Percentiles rank a stretch among this genome's conserved stretches.
Conservation (phyloP, 495 filamentous ascomycete genomes). For the Podospora pseudocomata region DNA sequence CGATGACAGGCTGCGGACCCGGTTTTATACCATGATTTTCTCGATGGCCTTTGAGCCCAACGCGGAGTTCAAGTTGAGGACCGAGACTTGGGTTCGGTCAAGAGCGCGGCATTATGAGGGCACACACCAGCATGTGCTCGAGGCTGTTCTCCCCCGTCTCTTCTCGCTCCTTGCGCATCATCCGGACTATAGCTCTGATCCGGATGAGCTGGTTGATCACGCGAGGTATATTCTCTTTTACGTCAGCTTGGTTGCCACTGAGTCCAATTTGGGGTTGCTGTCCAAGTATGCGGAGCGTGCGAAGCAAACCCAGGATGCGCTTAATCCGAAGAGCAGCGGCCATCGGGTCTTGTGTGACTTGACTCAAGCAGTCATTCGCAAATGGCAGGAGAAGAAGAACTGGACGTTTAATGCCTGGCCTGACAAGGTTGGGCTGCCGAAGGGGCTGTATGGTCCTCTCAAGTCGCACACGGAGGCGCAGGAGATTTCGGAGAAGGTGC, state of each 20-base stretch:
- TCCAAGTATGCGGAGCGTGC: slow-evolving; percentile 89
- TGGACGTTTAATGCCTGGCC: slow-evolving; percentile 79
- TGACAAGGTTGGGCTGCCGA: slow-evolving; percentile 74
- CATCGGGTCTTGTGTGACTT: slow-evolving; percentile 89
- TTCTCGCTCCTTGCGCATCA: slow-evolving; percentile 90
- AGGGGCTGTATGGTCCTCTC: slow-evolving; percentile 70
- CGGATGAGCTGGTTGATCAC: slow-evolving; percentile 72
- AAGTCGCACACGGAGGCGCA: slow-evolving; percentile 74
- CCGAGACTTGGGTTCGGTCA: slow-evolving; percentile 84
- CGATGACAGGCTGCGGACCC: slow-evolving; percentile 58
- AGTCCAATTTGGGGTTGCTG: slow-evolving; percentile 82
- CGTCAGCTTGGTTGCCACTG: slow-evolving; percentile 72
- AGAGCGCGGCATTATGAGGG: slow-evolving; percentile 56
- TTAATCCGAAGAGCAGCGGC: slow-evolving; percentile 60
- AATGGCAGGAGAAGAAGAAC: slow-evolving; percentile 73
- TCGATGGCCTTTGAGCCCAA: slow-evolving; percentile 86
- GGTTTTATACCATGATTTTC: slow-evolving; percentile 87
- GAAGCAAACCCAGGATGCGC: slow-evolving; percentile 81
- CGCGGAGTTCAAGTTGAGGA: slow-evolving; percentile 60
- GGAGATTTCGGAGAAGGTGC: slow-evolving; percentile 77
- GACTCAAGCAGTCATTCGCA: slow-evolving; percentile 73
- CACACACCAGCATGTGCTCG: slow-evolving; percentile 63
- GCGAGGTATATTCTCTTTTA: slow-evolving; percentile 87
- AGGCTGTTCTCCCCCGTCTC: slow-evolving; percentile 78
- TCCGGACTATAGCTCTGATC: slow-evolving; percentile 73